Percentiles rank a stretch among this genome's conserved stretches.
Conservation (phyloP, 2,329 filamentous ascomycete species). For the Penicillium polonicum region DNA sequence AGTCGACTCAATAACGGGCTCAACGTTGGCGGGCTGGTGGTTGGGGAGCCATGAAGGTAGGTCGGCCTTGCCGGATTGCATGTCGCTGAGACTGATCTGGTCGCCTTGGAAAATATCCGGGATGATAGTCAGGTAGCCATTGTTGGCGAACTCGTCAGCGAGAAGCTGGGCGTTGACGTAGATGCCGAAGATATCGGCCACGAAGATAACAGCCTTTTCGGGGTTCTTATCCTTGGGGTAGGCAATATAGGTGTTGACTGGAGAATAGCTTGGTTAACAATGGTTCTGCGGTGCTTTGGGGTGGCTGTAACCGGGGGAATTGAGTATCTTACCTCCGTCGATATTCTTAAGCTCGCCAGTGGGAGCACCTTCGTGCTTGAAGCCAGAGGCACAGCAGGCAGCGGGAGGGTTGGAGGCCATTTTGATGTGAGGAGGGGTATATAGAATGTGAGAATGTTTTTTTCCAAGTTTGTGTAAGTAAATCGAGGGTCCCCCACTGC, state of each 20-base stretch:
- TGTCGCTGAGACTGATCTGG: conserved; percentile 54
- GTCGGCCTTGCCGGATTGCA: conserved; percentile 48
- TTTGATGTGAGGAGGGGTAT: conserved; percentile 10
- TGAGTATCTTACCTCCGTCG: conserved; percentile 41
- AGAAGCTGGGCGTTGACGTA: conserved; percentile 62
- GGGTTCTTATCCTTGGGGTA: conserved; percentile 53
- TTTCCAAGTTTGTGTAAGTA: neutral
- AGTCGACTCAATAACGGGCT: conserved; percentile 53
- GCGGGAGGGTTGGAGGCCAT: conserved; percentile 55
- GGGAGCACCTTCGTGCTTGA: conserved; percentile 54
- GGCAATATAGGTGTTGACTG: conserved; percentile 57
- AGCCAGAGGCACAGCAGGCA: conserved; percentile 49
- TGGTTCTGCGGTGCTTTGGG: neutral
- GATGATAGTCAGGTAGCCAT: conserved; percentile 68
- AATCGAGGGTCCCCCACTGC: conserved; percentile 3
- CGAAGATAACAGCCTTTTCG: conserved; percentile 56
- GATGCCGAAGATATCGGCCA: conserved; percentile 61
- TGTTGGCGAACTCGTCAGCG: conserved; percentile 72
- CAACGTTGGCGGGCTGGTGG: conserved; percentile 51
- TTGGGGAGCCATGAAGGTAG: conserved; percentile 51
- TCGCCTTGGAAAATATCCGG: conserved; percentile 72
- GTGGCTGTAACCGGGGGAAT: neutral
- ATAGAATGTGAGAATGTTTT: neutral
- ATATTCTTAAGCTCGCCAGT: conserved; percentile 50
- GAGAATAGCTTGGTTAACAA: neutral